Evolutionary conservation across 2,329 filamentous ascomycete species (phyloP), one percentile per base, ranked within the genome.

Genomic region (Fusarium sp.): DNA sequence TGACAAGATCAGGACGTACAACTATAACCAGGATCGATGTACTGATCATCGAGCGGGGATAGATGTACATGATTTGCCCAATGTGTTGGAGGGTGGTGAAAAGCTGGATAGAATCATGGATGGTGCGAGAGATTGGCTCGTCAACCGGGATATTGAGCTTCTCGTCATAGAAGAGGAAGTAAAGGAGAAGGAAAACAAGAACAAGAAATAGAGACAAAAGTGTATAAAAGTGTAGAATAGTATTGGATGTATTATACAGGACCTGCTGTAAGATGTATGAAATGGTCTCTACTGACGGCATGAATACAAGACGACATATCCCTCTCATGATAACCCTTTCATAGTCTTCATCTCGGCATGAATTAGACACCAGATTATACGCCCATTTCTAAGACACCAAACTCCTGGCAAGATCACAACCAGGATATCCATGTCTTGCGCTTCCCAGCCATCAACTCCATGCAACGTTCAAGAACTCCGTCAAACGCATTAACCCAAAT

Each of bases 1-100:
- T 50, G 93, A 98, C 82, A 99, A 99, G 83, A 91, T 99, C 63
- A 85, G 94, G 65, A 97, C 94, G 0, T 97, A 97, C 79, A 97
- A 97, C 78, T 89, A 87, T 79, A 83, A 82, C 68, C 87, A 89
- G 76, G 86, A 93, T 79, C 85, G 94, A 44, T 94, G 96, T 71
- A 97, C 94, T 2, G 94, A 97, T 76, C 94, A 97, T 80, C 85
- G 94, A 40, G 93, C 91, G 73, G 93, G 91, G 0, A 78, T 91
- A 38, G 94, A 94, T 61, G 85, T 93, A 13, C 89, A 95, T 77
- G 92, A 94, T 76, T 81, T 97, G 66, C 89, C 92, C 55, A 87
- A 91, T 74, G 90, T 97, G n/a, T 83, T 97, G 58, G 87, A 85
- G 51, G 94, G 94, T 11, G 89, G 86, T 1, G 85, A 91, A 62